Conservation (phyloP, 345 rosid genomes). For the Trapa incisa region DNA sequence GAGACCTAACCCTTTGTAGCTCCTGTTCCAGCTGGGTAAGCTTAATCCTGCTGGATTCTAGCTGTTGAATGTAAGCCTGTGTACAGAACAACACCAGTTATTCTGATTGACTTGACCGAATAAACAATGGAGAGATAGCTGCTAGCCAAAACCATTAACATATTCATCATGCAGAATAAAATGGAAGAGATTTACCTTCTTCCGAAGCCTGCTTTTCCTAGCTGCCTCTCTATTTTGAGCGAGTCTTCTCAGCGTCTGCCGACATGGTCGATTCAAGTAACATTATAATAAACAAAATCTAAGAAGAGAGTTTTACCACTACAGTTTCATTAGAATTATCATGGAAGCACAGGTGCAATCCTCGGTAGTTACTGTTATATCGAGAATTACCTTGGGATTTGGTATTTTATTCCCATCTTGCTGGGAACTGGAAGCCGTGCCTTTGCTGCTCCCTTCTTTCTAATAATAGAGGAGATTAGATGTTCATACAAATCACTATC, state of each 20-base stretch:
- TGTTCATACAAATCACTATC: neutral
- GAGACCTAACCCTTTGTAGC: constrained; percentile 78
- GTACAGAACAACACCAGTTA: no score
- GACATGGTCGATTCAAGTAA: neutral
- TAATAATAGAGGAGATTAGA: constrained; percentile 7
- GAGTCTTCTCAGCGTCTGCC: constrained; percentile 37
- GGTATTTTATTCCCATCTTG: constrained; percentile 40
- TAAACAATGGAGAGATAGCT: no score
- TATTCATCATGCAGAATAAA: neutral
- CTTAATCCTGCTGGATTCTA: constrained; percentile 87
- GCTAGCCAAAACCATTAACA: neutral
- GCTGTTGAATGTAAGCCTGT: constrained; percentile 95
- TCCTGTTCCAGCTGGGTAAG: constrained; percentile 92
- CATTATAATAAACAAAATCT: neutral
- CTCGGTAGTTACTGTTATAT: no score
- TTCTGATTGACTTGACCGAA: no score
- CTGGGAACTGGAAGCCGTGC: constrained; percentile 26
- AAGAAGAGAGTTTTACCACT: neutral
- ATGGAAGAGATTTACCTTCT: constrained; percentile 18
- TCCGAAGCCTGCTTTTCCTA: constrained; percentile 42
- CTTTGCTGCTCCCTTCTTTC: constrained; percentile 41
- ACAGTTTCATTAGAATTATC: no score
- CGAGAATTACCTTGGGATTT: constrained; percentile 30
- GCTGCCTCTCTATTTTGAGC: constrained; percentile 57
- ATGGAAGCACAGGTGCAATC: no score